Conservation (phyloP, 2,329 filamentous ascomycete species). For the Cyphellophora europaea region DNA sequence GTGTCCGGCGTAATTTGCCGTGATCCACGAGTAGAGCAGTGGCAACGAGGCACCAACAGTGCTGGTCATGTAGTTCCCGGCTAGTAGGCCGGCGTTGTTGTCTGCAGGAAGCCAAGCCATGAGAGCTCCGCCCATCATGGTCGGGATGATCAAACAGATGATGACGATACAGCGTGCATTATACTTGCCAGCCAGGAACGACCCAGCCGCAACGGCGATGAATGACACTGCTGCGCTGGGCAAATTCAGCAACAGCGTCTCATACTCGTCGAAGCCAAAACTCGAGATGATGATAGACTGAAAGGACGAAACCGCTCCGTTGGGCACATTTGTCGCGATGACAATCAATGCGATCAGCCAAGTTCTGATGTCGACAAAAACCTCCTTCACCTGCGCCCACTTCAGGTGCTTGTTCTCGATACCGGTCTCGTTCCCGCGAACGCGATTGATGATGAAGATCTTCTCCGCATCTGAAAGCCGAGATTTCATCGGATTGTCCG, state of each 20-base stretch:
- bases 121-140: constrained; percentile 33
- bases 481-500: constrained; percentile 31
- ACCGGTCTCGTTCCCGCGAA: constrained; percentile 39
- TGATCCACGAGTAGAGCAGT: constrained; percentile 35
- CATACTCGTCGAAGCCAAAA: constrained; percentile 33
- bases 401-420: constrained; percentile 45
- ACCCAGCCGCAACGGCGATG: constrained; percentile 30
- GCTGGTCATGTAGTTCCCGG: constrained; percentile 36
- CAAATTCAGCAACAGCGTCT: constrained; percentile 35
- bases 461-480: constrained; percentile 29
- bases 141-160: constrained; percentile 35
- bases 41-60: constrained; percentile 33
- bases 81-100: constrained; percentile 31
- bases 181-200: constrained; percentile 28
- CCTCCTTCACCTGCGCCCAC: constrained; percentile 34
- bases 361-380: constrained; percentile 34
- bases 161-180: constrained; percentile 34
- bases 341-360: constrained; percentile 28
- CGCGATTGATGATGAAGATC: constrained; percentile 28
- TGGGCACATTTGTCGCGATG: constrained; percentile 28
- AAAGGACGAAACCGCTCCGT: constrained; percentile 35
- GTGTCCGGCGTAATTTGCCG: constrained; percentile 38
- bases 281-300: constrained; percentile 32
- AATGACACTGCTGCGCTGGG: constrained; percentile 34
- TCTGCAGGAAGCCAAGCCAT: constrained; percentile 26